Percentiles rank a stretch among this genome's conserved stretches.
Conservation (phyloP, 148 eudicot genomes). For the Fagopyrum esculentum region DNA sequence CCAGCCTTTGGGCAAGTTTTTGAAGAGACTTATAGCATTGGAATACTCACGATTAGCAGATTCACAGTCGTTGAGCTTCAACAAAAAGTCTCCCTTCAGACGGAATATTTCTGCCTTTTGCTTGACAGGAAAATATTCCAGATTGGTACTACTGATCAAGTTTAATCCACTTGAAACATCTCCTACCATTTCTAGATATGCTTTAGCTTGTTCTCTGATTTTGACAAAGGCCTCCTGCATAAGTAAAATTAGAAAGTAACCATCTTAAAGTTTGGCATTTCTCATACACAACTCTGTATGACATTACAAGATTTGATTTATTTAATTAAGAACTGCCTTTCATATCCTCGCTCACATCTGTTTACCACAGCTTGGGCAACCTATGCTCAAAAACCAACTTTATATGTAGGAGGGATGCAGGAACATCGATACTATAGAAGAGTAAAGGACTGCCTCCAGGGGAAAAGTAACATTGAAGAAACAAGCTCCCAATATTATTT, state of each 20-base stretch:
- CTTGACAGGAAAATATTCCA: slow-evolving; percentile 87
- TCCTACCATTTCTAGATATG: slow-evolving; percentile 89
- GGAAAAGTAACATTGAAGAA: not conserved
- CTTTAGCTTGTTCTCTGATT: slow-evolving; percentile 96
- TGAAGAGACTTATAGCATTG: slow-evolving; percentile 76
- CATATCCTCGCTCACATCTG: not conserved
- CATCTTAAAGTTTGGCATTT: not conserved
- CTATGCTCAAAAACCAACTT: not conserved
- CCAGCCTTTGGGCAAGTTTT: slow-evolving; percentile 95
- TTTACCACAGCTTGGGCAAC: not conserved
- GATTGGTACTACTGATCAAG: slow-evolving; percentile 83
- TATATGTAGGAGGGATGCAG: not conserved
- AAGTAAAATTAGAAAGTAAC: slow-evolving; percentile 15
- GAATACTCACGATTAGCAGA: slow-evolving; percentile 92
- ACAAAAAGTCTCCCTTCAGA: slow-evolving; percentile 74
- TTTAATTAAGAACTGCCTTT: not conserved
- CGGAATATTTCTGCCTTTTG: slow-evolving; percentile 93
- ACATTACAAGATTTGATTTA: not conserved
- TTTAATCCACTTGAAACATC: slow-evolving; percentile 84
- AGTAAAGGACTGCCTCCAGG: not conserved
- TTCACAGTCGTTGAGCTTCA: slow-evolving; percentile 88
- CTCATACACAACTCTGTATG: not conserved
- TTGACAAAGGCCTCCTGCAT: slow-evolving; percentile 93
- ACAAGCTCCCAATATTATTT: not conserved
- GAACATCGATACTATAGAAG: not conserved